phyloP scores from a whole-genome alignment of 345 rosid species.

The Sisymbrium irio region DNA sequence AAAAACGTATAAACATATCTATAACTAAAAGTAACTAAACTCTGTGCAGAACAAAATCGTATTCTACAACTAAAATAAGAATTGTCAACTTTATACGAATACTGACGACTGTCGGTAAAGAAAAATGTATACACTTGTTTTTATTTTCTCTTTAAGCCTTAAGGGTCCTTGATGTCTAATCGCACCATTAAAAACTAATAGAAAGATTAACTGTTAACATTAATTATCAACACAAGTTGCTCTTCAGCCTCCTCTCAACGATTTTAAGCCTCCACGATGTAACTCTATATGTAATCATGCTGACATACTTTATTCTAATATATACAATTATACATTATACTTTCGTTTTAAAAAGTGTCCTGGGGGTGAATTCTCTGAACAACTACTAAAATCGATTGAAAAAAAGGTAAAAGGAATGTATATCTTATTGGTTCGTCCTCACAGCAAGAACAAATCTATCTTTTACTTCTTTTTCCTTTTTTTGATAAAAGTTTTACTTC shows the following conservation, averaged over 20 bases:
- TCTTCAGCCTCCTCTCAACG: background rate
- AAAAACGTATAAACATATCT: background rate
- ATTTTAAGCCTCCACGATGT: slow-evolving; percentile 5
- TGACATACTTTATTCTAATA: background rate
- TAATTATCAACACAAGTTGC: slow-evolving; percentile 2
- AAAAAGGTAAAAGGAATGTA: background rate
- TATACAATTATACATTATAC: too few species aligned
- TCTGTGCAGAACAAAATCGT: background rate
- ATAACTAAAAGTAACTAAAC: background rate
- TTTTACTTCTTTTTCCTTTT: background rate
- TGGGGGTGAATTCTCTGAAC: background rate
- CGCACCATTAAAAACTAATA: background rate
- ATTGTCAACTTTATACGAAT: background rate
- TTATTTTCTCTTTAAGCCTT: background rate
- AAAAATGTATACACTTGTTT: background rate
- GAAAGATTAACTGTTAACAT: background rate
- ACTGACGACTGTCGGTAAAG: too few species aligned
- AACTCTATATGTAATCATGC: slow-evolving; percentile 14
- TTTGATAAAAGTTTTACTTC: too few species aligned
- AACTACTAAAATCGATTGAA: background rate
- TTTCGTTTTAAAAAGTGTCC: background rate
- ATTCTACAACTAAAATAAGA: background rate
- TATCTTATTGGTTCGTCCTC: background rate
- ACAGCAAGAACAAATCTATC: background rate
- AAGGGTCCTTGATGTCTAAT: slow-evolving; percentile 13